Base-by-base conservation (phyloP, 192 early-diverging fungal species). In the Dissophora ornata region DNA sequence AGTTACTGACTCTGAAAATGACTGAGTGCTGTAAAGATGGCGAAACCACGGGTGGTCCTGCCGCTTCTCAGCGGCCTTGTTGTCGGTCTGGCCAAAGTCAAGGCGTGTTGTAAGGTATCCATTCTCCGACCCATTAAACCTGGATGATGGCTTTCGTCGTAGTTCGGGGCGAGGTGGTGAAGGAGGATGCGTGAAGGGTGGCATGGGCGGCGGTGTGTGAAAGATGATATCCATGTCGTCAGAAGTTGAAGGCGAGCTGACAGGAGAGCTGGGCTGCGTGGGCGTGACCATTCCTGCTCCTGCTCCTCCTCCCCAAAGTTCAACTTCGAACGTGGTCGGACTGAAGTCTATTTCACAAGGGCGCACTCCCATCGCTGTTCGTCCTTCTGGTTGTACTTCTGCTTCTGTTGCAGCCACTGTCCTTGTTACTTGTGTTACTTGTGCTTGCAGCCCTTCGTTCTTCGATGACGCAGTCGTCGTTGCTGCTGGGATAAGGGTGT, bases 91-190 rank as follows among this genome's bases (percentile, higher is more conserved):
- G 46, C n/a, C 13, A 47, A 47, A 19, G 46, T 47, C n/a, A 22
- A 47, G 40, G 40, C 40, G 12, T 21, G 18, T 47, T 15, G 46
- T 47, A 16, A 38, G 13, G 36, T 38, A 38, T 38, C 36, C 36
- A 13, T 38, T 38, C 36, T 38, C 36, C 36, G 36, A 9, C 36
- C 36, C 13, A 38, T 38, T 47, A 9, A 22, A 7, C 1, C n/a
- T 25, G 45, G 41, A 41, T 7, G 19, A 22, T 48, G 29, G 25
- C 25, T 28, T 29, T 15, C 30, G 28, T 11, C 58, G 33, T 3
- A 26, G 32, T 60, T 16, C 56, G 18, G 56, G 67, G 32, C 48
- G 38, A 22, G 67, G 67, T 22, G 56, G 57, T 15, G 67, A 60
- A 15, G 67, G 67, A 4, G 67, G 67, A 5, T 69, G 38, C 5